Conservation (phyloP, 2,329 filamentous ascomycete species). For the Phaeosphaeriaceae sp. region DNA sequence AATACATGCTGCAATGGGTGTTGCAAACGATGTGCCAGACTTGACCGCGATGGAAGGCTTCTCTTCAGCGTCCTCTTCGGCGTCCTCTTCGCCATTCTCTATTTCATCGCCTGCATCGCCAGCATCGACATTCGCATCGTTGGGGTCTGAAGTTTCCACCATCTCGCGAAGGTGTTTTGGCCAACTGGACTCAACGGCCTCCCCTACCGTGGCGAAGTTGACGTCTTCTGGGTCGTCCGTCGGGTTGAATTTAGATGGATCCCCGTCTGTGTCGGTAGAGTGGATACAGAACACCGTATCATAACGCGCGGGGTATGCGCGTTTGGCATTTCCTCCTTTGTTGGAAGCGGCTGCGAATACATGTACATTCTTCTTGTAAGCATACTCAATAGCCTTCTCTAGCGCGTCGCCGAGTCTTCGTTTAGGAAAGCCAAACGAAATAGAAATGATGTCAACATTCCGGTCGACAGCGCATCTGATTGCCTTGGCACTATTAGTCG, state of each 20-base stretch:
- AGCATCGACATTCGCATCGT: no score
- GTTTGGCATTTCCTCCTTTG: neutral
- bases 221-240: neutral
- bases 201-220: neutral
- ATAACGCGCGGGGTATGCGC: neutral
- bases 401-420: neutral
- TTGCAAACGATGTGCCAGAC: neutral
- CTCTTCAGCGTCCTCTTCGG: no score
- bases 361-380: neutral
- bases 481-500: no score
- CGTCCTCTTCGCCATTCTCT: no score
- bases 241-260: neutral
- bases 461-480: no score
- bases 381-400: neutral
- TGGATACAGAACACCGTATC: neutral
- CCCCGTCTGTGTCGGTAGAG: neutral
- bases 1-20: neutral
- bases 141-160: no score
- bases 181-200: neutral
- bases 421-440: neutral
- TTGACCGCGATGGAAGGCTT: neutral
- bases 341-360: neutral
- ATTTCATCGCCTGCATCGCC: neutral
- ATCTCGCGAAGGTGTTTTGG: neutral
- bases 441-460: neutral